Conservation (phyloP, 805 yeast species). For the Ogataea wickerhamii region DNA sequence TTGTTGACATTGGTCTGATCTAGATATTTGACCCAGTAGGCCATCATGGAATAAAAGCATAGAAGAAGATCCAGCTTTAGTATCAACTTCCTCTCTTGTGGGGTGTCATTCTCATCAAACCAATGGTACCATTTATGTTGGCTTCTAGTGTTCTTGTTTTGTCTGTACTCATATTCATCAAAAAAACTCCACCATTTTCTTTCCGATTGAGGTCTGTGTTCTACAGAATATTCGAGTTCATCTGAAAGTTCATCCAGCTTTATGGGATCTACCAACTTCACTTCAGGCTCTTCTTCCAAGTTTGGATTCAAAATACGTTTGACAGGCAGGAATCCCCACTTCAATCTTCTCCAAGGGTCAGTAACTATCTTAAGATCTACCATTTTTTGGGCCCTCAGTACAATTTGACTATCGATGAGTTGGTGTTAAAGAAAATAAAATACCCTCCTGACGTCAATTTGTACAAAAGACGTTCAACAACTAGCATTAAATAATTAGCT, state of each 20-base stretch:
- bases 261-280: background rate
- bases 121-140: constrained; percentile 49
- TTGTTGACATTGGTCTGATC: constrained; percentile 53
- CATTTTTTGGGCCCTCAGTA: no score
- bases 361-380: no score
- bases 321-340: constrained; percentile 1
- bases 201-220: constrained; percentile 8
- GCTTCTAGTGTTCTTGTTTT: constrained; percentile 10
- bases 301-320: background rate
- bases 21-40: constrained; percentile 66
- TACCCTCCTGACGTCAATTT: no score
- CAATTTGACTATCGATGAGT: no score
- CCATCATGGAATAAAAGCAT: constrained; percentile 50
- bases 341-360: constrained; percentile 1
- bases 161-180: constrained; percentile 58
- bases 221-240: background rate
- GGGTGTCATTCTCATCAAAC: constrained; percentile 47
- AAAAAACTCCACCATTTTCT: constrained; percentile 47
- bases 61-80: constrained; percentile 52
- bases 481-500: no score
- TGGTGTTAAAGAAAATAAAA: no score
- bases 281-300: background rate
- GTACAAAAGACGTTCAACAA: no score
- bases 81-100: constrained; percentile 43
- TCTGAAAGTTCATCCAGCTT: background rate